Evolutionary conservation across 108 stramenopile genomes (phyloP).

Genomic region (Skeletonema tropicum): DNA sequence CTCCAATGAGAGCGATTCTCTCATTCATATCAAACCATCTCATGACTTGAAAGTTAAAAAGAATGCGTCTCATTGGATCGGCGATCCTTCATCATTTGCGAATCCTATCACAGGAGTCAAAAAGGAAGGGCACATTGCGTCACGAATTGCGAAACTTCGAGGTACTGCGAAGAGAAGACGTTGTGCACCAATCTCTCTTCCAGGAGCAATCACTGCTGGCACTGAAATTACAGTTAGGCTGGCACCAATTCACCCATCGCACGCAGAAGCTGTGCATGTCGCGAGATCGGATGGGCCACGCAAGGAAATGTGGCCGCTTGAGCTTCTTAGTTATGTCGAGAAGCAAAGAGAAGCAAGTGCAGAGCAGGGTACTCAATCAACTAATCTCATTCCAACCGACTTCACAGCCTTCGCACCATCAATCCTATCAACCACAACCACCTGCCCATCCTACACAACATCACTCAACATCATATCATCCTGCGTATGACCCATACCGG

Average conservation of each 20-base stretch:
- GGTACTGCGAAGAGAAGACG: slow-evolving; percentile 43
- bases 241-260: slow-evolving; percentile 71
- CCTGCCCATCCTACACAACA: not conserved
- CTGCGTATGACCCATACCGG: not conserved
- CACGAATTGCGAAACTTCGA: slow-evolving; percentile 17
- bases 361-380: slow-evolving; percentile 8
- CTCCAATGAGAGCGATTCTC: slow-evolving; percentile 6
- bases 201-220: slow-evolving; percentile 40
- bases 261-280: slow-evolving; percentile 68
- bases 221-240: slow-evolving; percentile 36
- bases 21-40: slow-evolving; percentile 8
- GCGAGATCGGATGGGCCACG: slow-evolving; percentile 41
- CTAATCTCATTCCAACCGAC: slow-evolving; percentile 8
- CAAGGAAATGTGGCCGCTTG: slow-evolving; percentile 84
- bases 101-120: not conserved
- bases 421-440: not conserved
- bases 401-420: not conserved
- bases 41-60: not conserved
- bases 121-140: not conserved
- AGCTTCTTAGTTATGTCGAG: slow-evolving; percentile 69
- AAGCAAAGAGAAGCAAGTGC: slow-evolving; percentile 40
- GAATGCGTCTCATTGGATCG: slow-evolving; percentile 5
- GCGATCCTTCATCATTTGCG: not conserved
- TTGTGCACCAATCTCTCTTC: slow-evolving; percentile 51
- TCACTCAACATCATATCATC: not conserved